phyloP scores from a whole-genome alignment of 2,329 filamentous ascomycete genomes.

The Daldinia sp. region DNA sequence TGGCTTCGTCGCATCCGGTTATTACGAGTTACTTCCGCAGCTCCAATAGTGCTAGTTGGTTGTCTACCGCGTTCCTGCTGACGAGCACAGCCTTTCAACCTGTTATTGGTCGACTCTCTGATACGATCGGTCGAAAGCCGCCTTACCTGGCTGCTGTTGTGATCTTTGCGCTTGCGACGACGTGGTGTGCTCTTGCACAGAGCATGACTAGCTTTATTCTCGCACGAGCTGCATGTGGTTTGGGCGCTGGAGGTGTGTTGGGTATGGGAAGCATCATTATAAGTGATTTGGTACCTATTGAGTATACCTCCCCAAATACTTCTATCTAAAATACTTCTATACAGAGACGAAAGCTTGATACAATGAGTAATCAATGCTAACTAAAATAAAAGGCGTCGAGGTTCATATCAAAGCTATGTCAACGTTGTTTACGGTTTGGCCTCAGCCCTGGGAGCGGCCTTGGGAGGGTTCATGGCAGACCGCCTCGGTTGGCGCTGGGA shows the following conservation, averaged over 20 bases:
- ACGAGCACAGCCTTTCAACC: constrained; percentile 81
- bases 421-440: constrained; percentile 71
- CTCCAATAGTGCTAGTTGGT: constrained; percentile 82
- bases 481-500: constrained; percentile 77
- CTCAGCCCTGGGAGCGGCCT: constrained; percentile 68
- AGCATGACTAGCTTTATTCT: constrained; percentile 75
- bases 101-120: constrained; percentile 76
- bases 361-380: not conserved
- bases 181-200: constrained; percentile 73
- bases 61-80: constrained; percentile 80
- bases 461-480: constrained; percentile 75
- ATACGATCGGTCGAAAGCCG: constrained; percentile 73
- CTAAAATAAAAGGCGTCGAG: constrained; percentile 55
- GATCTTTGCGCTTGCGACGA: constrained; percentile 70
- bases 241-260: constrained; percentile 77
- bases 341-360: not conserved
- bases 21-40: constrained; percentile 82
- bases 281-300: constrained; percentile 77
- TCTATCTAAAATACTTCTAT: not conserved
- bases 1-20: constrained; percentile 82
- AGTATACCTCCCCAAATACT: constrained; percentile 53
- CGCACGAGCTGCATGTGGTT: constrained; percentile 73
- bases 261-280: constrained; percentile 75
- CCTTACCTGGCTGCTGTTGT: constrained; percentile 70
- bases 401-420: constrained; percentile 75